Conservation (phyloP, 345 rosid genomes). For the Durio zibethinus region DNA sequence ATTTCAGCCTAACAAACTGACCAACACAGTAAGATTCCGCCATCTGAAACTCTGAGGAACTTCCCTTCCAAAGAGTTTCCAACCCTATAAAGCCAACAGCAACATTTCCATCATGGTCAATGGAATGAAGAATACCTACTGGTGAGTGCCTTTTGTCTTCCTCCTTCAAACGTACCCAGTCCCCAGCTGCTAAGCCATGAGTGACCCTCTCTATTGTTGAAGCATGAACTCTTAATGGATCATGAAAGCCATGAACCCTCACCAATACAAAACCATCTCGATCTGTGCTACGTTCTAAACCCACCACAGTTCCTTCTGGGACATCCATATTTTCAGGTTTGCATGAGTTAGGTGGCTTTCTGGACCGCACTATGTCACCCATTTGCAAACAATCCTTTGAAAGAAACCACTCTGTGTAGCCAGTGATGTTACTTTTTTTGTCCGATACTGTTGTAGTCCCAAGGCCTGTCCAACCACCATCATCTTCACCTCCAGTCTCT, state of each 20-base stretch:
- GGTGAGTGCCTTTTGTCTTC: conserved; percentile 68
- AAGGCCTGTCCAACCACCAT: conserved; percentile 51
- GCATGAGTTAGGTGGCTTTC: conserved; percentile 63
- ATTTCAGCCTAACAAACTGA: conserved; percentile 70
- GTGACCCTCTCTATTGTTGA: conserved; percentile 70
- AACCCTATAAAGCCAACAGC: conserved; percentile 74
- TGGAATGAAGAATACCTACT: conserved; percentile 82
- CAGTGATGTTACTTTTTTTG: conserved; percentile 31
- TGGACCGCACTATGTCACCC: conserved; percentile 80
- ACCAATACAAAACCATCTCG: conserved; percentile 69
- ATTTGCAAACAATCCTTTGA: conserved; percentile 68
- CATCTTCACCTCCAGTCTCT: conserved; percentile 42
- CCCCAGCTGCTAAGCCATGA: conserved; percentile 76
- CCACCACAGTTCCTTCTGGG: conserved; percentile 84
- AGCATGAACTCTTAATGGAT: conserved; percentile 68
- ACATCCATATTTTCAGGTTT: conserved; percentile 60
- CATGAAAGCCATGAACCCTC: conserved; percentile 79
- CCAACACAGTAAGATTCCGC: conserved; percentile 71
- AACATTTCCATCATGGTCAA: conserved; percentile 59
- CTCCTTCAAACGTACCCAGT: conserved; percentile 83
- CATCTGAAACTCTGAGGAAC: conserved; percentile 71
- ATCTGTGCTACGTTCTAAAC: conserved; percentile 52
- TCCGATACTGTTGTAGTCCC: conserved; percentile 35
- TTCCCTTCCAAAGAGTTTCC: conserved; percentile 78
- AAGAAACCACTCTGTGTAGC: conserved; percentile 80